These are phyloP conservation scores for Phaffia tasmanica DNA, from an alignment of 768 basidiomycete genomes.

Conservation along the genomic window DNA sequence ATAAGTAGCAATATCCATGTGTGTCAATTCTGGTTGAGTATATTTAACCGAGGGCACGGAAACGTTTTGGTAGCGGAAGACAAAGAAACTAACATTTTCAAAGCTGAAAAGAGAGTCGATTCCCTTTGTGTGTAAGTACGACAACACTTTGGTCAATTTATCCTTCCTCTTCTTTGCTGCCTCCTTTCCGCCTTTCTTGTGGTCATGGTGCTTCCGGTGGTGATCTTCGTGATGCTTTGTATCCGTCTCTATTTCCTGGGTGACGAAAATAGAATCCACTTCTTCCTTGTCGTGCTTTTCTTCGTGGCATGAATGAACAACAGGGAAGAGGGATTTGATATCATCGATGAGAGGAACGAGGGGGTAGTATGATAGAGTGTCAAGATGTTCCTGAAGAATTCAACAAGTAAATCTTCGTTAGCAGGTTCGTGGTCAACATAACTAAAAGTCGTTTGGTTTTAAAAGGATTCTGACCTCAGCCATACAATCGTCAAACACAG, in stretches of 20 bases:
- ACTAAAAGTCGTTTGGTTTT: too few species aligned
- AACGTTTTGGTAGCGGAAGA: neutral
- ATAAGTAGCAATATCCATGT: neutral
- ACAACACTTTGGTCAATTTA: conserved; percentile 68
- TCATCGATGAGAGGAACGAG: conserved; percentile 56
- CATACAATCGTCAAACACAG: conserved; percentile 70
- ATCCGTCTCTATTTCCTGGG: conserved; percentile 6
- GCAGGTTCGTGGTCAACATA: neutral
- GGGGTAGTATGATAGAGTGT: conserved; percentile 61
- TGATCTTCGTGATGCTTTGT: conserved; percentile 23
- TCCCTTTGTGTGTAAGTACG: conserved; percentile 77
- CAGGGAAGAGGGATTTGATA: conserved; percentile 36
- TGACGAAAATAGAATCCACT: neutral
- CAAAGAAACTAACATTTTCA: conserved; percentile 39
- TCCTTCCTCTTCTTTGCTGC: conserved; percentile 30
- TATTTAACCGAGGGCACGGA: neutral
- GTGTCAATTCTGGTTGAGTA: too few species aligned
- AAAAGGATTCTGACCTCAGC: conserved; percentile 46
- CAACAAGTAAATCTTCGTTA: neutral
- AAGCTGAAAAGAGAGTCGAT: conserved; percentile 69
- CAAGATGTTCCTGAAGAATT: conserved; percentile 44
- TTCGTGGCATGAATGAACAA: conserved; percentile 14
- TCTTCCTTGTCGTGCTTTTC: conserved; percentile 15
- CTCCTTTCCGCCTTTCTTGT: conserved; percentile 19
- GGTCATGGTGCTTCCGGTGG: conserved; percentile 11